Percentiles rank a stretch among this genome's conserved stretches.
These are phyloP conservation scores for Dysphania ambrosioides DNA, from an alignment of 148 eudicot genomes.

Conservation along the genomic window DNA sequence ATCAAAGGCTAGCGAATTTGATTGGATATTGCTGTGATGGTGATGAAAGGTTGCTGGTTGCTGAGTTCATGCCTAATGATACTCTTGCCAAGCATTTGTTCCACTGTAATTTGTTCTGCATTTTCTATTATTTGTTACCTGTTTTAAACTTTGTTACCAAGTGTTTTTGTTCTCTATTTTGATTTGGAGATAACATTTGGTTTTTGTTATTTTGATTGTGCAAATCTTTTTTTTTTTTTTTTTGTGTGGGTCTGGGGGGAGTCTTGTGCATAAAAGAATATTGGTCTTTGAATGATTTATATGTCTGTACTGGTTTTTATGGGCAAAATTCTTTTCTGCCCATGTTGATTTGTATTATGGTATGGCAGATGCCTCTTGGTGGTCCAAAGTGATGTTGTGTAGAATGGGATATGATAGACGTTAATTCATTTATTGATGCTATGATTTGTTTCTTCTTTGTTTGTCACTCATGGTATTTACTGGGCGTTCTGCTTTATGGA, in stretches of 20 bases:
- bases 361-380: conserved; percentile 28
- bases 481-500: conserved; percentile 1
- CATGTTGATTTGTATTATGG: conserved; percentile 17
- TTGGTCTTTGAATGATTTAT: conserved; percentile 23
- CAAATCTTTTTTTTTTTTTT: no score
- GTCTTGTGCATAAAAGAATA: conserved; percentile 19
- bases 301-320: conserved; percentile 23
- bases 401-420: conserved; percentile 18
- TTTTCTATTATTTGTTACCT: neutral
- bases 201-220: conserved; percentile 20
- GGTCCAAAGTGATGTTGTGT: conserved; percentile 28
- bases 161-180: neutral
- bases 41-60: conserved; percentile 90
- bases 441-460: conserved; percentile 17
- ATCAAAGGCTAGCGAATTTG: conserved; percentile 73
- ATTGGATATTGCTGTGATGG: conserved; percentile 93
- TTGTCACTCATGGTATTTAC: conserved; percentile 22
- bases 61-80: conserved; percentile 93
- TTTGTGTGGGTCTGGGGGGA: conserved; percentile 9
- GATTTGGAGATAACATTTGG: neutral
- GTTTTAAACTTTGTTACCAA: neutral
- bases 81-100: conserved; percentile 94
- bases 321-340: conserved; percentile 33
- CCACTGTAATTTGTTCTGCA: conserved; percentile 57
- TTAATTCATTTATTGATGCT: conserved; percentile 27